These are phyloP conservation scores for Theileria equi DNA, from an alignment of 169 alveolate genomes.

Conservation along the genomic window DNA sequence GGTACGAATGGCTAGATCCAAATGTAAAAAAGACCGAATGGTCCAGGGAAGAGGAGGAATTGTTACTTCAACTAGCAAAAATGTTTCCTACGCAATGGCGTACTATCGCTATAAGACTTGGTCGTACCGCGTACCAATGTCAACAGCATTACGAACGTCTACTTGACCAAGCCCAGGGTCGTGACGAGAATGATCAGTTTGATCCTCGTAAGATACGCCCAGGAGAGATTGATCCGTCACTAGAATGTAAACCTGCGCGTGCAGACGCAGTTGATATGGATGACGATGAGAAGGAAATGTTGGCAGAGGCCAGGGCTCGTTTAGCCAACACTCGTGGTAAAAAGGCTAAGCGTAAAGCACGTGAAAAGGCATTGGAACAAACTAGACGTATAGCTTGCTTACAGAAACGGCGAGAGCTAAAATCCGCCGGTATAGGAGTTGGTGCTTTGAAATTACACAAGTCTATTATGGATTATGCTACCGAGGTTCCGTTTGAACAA, in stretches of 20 bases:
- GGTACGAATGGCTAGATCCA: conserved; percentile 98
- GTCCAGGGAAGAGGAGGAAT: conserved; percentile 99
- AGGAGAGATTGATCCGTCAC: conserved; percentile 99
- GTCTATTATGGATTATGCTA: conserved; percentile 91
- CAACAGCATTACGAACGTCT: conserved; percentile 97
- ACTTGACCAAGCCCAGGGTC: conserved; percentile 97
- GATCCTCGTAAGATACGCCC: conserved; percentile 96
- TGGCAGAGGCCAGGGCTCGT: conserved; percentile 98
- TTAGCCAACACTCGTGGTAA: conserved; percentile 99
- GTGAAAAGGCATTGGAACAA: conserved; percentile 96
- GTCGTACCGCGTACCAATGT: conserved; percentile 99
- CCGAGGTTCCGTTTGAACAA: conserved; percentile 93
- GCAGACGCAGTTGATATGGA: conserved; percentile 98
- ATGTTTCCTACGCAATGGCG: conserved; percentile 99
- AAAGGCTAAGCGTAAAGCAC: conserved; percentile 98
- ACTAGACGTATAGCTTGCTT: conserved; percentile 94
- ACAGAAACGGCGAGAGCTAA: conserved; percentile 96
- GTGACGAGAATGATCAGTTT: conserved; percentile 76
- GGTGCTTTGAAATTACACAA: conserved; percentile 80
- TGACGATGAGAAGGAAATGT: conserved; percentile 99
- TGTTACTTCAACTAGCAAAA: conserved; percentile 96
- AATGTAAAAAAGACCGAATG: conserved; percentile 98
- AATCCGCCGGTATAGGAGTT: conserved; percentile 95
- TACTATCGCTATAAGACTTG: conserved; percentile 98
- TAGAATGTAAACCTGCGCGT: conserved; percentile 98